These are phyloP conservation scores for Aspergillus tamarii DNA, from an alignment of 2,329 filamentous ascomycete species.

Conservation along the genomic window DNA sequence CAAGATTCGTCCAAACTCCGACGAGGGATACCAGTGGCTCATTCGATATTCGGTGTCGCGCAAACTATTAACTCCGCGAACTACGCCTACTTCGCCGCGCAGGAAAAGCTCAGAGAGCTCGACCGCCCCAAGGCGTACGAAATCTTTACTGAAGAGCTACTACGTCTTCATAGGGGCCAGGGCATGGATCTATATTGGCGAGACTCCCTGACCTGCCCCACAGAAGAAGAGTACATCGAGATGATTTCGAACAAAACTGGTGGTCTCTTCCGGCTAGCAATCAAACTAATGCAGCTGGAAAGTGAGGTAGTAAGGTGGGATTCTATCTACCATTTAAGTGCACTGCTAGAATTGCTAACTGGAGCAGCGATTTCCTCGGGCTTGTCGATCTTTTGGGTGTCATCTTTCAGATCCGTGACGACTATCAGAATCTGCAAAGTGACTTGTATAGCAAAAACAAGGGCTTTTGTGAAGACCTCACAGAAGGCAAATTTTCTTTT, in stretches of 20 bases:
- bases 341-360: neutral
- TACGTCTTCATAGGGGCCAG: conserved; percentile 45
- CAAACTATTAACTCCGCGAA: conserved; percentile 55
- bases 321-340: no score
- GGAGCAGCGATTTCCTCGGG: conserved; percentile 46
- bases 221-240: conserved; percentile 44
- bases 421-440: conserved; percentile 45
- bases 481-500: neutral
- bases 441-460: neutral
- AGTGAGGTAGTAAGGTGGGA: neutral
- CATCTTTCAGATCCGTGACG: conserved; percentile 53
- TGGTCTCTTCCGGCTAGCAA: conserved; percentile 43
- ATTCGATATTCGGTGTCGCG: conserved; percentile 52
- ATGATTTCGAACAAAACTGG: conserved; percentile 50
- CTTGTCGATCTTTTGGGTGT: conserved; percentile 8
- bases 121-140: conserved; percentile 21
- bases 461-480: neutral
- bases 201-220: conserved; percentile 40
- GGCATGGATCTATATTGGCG: conserved; percentile 49
- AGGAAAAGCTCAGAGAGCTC: conserved; percentile 21
- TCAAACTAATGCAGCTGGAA: conserved; percentile 42
- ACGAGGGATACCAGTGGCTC: conserved; percentile 51
- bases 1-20: conserved; percentile 52
- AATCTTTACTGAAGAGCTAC: conserved; percentile 43
- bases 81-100: conserved; percentile 44